These are phyloP conservation scores for Ophiostoma himal-ulmi DNA, from an alignment of 2,329 filamentous ascomycete genomes.

Conservation along the genomic window DNA sequence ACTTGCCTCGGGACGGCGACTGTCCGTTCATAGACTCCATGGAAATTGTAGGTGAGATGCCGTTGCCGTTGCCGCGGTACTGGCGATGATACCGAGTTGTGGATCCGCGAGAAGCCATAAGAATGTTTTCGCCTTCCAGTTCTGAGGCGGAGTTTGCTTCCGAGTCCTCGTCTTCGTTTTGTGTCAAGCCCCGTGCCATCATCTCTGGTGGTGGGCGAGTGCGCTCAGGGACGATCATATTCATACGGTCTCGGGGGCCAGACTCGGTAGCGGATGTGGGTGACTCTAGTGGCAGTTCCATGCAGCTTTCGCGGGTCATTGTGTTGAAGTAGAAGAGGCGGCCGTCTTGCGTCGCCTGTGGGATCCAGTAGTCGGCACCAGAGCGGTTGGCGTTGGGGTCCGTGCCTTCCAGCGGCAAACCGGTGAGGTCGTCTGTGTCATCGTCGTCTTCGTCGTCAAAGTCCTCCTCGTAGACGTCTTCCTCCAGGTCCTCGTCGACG, in stretches of 20 bases:
- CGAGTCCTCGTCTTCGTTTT: conserved; percentile 87
- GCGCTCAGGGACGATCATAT: conserved; percentile 81
- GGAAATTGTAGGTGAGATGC: conserved; percentile 78
- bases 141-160: conserved; percentile 78
- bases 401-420: conserved; percentile 63
- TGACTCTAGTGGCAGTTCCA: conserved; percentile 90
- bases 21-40: conserved; percentile 81
- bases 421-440: conserved; percentile 38
- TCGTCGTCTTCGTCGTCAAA: conserved; percentile 61
- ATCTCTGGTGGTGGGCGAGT: conserved; percentile 85
- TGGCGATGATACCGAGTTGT: conserved; percentile 62
- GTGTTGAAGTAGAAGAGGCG: conserved; percentile 97
- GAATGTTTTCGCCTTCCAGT: conserved; percentile 68
- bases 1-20: conserved; percentile 41
- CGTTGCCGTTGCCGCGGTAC: conserved; percentile 58
- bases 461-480: conserved; percentile 62
- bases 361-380: conserved; percentile 95
- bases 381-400: conserved; percentile 60
- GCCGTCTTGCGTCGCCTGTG: conserved; percentile 89
- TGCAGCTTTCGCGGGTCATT: conserved; percentile 87
- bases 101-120: conserved; percentile 62
- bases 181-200: conserved; percentile 74
- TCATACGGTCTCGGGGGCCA: conserved; percentile 81
- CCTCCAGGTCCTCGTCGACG: conserved; percentile 58
- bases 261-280: conserved; percentile 73